Base-by-base conservation (phyloP, 257 asterid species). In the Solanum megistacrolobum region DNA sequence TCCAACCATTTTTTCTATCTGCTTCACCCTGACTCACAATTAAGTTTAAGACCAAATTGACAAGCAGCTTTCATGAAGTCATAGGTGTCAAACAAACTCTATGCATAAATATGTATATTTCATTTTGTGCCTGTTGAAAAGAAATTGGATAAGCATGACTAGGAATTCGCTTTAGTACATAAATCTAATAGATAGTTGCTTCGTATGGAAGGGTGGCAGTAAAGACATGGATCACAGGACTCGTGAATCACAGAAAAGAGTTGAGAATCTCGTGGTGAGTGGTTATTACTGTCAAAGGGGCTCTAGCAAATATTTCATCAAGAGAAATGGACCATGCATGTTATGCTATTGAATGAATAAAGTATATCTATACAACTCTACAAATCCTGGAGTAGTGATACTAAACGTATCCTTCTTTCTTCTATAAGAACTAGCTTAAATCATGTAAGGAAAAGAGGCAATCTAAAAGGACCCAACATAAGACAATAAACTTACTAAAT, bases 401-500 rank as follows among this genome's bases (percentile, higher is more conserved):
- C 38, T 27, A 81, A 48, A 9, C 3, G 6, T 48, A 29, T 29
- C 69, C 68, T 48, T 71, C 43, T 71, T 43, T 38, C 71, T 60
- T 58, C 79, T 68, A 36, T 31, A 41, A 60, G 85, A 65, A 65
- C 68, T 46, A 9, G 36, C 11, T 81, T 87, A 62, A 66, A 72
- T 83, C 86, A 48, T 36, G 27, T 75, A 25, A 85, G 34, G 88
- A 83, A 48, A 85, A 90, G 71, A 83, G 82, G 38, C 36, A 83
- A 23, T 55, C 60, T 39, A 29, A 72, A 83, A 65, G 62, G 88
- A 76, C 31, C 29, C 84, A 86, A 87, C 25, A 68, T 20, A 85
- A 46, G 76, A 29, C 38, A 69, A 69, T 41, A 87, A 84, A 91
- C 99, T 95, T 92, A 97, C 99, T 93, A 86, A 90, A 94, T 90